Evolutionary conservation across 257 asterid genomes (phyloP).

Genomic region (Fraxinus anomala): DNA sequence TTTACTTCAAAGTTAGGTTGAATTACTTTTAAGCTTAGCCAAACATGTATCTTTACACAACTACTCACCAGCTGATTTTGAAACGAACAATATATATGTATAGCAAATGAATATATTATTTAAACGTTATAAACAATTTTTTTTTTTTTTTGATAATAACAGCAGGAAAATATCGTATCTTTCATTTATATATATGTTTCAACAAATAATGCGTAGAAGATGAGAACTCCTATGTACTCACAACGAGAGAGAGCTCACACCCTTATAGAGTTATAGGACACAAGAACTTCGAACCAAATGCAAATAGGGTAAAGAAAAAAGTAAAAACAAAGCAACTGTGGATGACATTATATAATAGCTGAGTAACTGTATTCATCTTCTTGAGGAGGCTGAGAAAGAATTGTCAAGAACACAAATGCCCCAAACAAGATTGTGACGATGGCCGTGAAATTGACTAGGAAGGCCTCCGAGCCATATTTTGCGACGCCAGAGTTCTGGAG

Average conservation of each 20-base stretch:
- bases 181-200: too few relatives aligned
- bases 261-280: not conserved
- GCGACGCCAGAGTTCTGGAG: slow-evolving; percentile 65
- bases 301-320: not conserved
- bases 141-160: too few relatives aligned
- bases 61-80: too few relatives aligned
- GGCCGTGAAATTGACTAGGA: slow-evolving; percentile 90
- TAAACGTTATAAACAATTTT: too few relatives aligned
- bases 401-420: slow-evolving; percentile 69
- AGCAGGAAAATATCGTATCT: too few relatives aligned
- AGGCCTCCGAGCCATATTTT: slow-evolving; percentile 85
- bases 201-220: too few relatives aligned
- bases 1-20: too few relatives aligned
- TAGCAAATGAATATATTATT: too few relatives aligned
- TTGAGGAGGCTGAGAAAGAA: slow-evolving; percentile 51
- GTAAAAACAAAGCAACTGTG: not conserved
- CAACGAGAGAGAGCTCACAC: not conserved
- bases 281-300: not conserved
- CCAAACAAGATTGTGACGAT: slow-evolving; percentile 75
- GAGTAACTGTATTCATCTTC: slow-evolving; percentile 74
- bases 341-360: slow-evolving; percentile 49
- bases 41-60: too few relatives aligned
- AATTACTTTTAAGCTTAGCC: too few relatives aligned
- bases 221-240: not conserved
- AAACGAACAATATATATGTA: too few relatives aligned